Percentiles rank a stretch among this genome's conserved stretches.
Conservation (phyloP, 257 asterid species). For the Linaria vulgaris region DNA sequence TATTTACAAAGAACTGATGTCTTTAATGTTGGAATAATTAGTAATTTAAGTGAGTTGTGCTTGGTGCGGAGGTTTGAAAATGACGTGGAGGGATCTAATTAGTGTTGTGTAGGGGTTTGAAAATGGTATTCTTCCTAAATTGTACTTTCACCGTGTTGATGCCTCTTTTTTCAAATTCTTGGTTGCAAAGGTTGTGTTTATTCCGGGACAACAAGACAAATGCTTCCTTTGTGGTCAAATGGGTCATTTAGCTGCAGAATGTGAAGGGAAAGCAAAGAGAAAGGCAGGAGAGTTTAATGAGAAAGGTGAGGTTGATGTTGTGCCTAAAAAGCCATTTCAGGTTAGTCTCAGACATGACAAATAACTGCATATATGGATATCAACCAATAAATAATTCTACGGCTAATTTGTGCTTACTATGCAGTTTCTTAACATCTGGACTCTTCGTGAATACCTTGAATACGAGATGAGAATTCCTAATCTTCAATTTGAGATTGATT, state of each 20-base stretch:
- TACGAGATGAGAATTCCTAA: slow-evolving; percentile 91
- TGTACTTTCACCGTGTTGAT: slow-evolving; percentile 23
- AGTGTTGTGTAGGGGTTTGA: not conserved
- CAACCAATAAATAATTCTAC: not conserved
- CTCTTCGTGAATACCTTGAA: slow-evolving; percentile 91
- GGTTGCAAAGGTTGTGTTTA: slow-evolving; percentile 72
- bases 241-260: slow-evolving; percentile 89
- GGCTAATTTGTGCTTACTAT: slow-evolving; percentile 29
- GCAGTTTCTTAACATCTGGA: slow-evolving; percentile 95
- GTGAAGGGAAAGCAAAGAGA: slow-evolving; percentile 92
- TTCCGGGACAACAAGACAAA: slow-evolving; percentile 96
- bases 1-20: slow-evolving; percentile 15
- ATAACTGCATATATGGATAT: slow-evolving; percentile 8
- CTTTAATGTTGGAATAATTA: slow-evolving; percentile 10
- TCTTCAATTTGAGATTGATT: slow-evolving; percentile 72
- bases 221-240: slow-evolving; percentile 96
- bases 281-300: slow-evolving; percentile 97
- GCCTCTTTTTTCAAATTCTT: slow-evolving; percentile 20
- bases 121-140: slow-evolving; percentile 12
- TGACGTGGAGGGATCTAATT: slow-evolving; percentile 13
- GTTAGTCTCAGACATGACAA: slow-evolving; percentile 33
- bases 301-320: slow-evolving; percentile 64
- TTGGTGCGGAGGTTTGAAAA: too few relatives aligned
- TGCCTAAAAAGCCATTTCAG: slow-evolving; percentile 92
- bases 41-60: slow-evolving; percentile 4